Evolutionary conservation across 1,139 yeast species (phyloP).

Genomic region (Blastobotrys capitulatus): DNA sequence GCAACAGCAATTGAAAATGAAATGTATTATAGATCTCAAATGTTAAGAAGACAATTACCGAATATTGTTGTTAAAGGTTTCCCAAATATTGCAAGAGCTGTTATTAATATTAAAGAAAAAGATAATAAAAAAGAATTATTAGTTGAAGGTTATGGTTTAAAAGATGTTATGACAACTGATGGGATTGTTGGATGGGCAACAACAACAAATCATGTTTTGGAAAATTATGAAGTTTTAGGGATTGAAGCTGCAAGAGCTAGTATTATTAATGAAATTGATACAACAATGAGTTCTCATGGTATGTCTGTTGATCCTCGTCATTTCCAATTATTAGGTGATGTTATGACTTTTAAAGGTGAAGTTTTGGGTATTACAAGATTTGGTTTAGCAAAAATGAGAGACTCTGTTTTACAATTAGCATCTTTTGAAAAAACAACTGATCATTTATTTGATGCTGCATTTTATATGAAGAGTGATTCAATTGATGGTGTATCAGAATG

Average conservation of each 20-base stretch:
- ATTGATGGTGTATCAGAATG: constrained; percentile 98
- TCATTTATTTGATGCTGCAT: constrained; percentile 96
- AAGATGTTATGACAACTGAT: constrained; percentile 95
- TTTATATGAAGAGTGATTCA: constrained; percentile 91
- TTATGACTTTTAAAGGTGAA: constrained; percentile 98
- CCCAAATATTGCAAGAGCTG: constrained; percentile 89
- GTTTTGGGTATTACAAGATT: constrained; percentile 97
- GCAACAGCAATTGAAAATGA: constrained; percentile 47
- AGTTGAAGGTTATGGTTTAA: constrained; percentile 96
- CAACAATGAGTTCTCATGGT: constrained; percentile 98
- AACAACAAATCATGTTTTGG: constrained; percentile 85
- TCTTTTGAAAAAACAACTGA: constrained; percentile 98
- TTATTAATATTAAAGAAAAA: constrained; percentile 80
- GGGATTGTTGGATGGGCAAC: constrained; percentile 91
- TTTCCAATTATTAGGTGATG: constrained; percentile 94
- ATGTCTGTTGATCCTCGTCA: constrained; percentile 99
- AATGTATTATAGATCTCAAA: constrained; percentile 84
- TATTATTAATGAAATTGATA: constrained; percentile 90
- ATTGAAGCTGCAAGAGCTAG: constrained; percentile 96
- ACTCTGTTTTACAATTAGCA: constrained; percentile 92
- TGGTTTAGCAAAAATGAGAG: constrained; percentile 98
- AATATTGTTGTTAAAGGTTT: constrained; percentile 88
- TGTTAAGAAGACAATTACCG: constrained; percentile 78
- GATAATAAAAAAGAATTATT: constrained; percentile 83
- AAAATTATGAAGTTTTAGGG: constrained; percentile 84